Evolutionary conservation across 148 eudicot species (phyloP), one percentile per base, ranked within the genome.

Genomic region (Cornus florida): DNA sequence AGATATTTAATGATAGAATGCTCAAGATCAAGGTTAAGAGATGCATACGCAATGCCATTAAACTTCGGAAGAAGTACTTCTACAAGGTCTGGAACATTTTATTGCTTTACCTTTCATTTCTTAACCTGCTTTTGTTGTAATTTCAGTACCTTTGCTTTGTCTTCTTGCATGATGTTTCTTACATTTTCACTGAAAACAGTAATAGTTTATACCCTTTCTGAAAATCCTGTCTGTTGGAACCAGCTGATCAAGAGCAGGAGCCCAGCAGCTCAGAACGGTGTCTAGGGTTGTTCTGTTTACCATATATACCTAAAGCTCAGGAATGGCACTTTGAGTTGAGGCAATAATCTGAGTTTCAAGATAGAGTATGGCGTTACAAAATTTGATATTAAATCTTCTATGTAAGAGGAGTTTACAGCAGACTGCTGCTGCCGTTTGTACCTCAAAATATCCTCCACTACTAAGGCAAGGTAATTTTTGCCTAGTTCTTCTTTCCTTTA

Each of bases 1-100:
- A 96, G 99, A 92, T 96, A 83, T 96, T 91, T 79, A 96, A 96
- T 81, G 99, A 96, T 82, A 91, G 91, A 83, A 77, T 90, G 88
- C 89, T 96, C 79, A 92, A 91, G 87, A 96, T 96, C 80, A 91
- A 82, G 86, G 97, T 96, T 79, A 92, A 87, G 88, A 93, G 94
- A 84, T 93, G 98, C 87, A 84, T 96, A 71, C 86, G 88, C 43
- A 89, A 92, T 79, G 97, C 99, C 69, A 87, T 96, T 89, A 96
- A 96, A 83, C 91, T 96, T 32, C 93, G 99, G 74, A 92, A 88
- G 83, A 96, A 94, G 85, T 96, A 96, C 80, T 91, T 90, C 71
- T 89, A 91, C 87, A 96, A 96, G 99, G 99, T 96, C 46, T 62
- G 71, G 75, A 78, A 66, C 67, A 41, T 75, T 59, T 68, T 38